These are phyloP conservation scores for barley (Hordeum vulgare) DNA, from an alignment of 176 grass and related monocot species.

Conservation along the genomic window DNA sequence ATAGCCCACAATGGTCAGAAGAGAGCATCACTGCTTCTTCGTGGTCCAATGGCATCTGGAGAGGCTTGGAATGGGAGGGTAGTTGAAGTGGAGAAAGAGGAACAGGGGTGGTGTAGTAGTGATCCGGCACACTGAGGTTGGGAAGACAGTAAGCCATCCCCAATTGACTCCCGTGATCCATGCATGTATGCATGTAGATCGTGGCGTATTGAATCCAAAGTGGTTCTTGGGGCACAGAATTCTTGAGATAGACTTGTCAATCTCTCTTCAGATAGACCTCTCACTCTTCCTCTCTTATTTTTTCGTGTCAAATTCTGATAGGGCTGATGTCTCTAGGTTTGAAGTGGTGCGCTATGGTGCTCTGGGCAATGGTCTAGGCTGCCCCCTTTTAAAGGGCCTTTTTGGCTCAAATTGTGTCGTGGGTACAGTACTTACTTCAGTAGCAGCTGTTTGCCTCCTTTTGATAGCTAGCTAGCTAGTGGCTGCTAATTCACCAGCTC, in stretches of 20 bases:
- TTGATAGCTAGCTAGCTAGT: slow-evolving; percentile 5
- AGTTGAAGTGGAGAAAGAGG: slow-evolving; percentile 33
- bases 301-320: slow-evolving; percentile 29
- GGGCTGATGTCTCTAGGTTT: slow-evolving; percentile 30
- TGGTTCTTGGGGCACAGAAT: slow-evolving; percentile 27
- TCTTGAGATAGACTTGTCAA: neutral
- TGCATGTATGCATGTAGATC: slow-evolving; percentile 41
- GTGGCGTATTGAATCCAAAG: neutral
- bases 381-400: slow-evolving; percentile 29
- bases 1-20: slow-evolving; percentile 27
- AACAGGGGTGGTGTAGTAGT: slow-evolving; percentile 10
- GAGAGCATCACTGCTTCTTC: slow-evolving; percentile 26
- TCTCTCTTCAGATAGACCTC: neutral
- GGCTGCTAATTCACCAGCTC: slow-evolving; percentile 38
- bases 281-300: neutral
- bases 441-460: slow-evolving; percentile 19
- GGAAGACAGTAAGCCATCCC: slow-evolving; percentile 29
- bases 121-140: slow-evolving; percentile 28
- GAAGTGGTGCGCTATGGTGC: slow-evolving; percentile 33
- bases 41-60: slow-evolving; percentile 39
- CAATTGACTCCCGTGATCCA: slow-evolving; percentile 39
- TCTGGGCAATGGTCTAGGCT: slow-evolving; percentile 13
- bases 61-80: slow-evolving; percentile 33
- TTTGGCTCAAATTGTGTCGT: slow-evolving; percentile 28
- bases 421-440: slow-evolving; percentile 36